Evolutionary conservation across 768 basidiomycete species (phyloP).

Genomic region (Hericium erinaceus): DNA sequence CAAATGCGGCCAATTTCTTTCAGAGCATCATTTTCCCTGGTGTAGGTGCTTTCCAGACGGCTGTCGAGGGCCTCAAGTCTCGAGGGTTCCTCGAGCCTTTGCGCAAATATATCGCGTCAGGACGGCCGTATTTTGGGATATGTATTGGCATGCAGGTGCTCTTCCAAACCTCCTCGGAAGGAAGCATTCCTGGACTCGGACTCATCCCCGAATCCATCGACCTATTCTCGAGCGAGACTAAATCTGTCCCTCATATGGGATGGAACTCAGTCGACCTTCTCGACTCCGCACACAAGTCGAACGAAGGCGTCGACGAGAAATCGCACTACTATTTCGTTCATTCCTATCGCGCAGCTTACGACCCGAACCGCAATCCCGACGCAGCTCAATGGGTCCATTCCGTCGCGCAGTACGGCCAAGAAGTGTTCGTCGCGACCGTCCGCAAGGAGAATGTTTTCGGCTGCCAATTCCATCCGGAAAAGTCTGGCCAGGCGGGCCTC

Average conservation of each 20-base stretch:
- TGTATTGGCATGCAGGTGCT: constrained; percentile 99
- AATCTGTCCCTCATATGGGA: constrained; percentile 95
- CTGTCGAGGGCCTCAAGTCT: constrained; percentile 63
- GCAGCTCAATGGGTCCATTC: constrained; percentile 74
- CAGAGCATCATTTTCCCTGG: constrained; percentile 96
- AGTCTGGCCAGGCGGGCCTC: constrained; percentile 85
- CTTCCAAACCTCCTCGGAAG: constrained; percentile 79
- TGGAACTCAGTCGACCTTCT: constrained; percentile 78
- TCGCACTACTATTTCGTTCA: constrained; percentile 95
- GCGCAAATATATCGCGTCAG: constrained; percentile 72
- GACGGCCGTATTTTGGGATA: constrained; percentile 93
- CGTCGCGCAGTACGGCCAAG: constrained; percentile 89
- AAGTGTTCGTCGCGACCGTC: constrained; percentile 82
- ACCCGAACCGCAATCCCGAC: constrained; percentile 40
- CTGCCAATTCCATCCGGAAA: constrained; percentile 97
- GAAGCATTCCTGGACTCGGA: constrained; percentile 59
- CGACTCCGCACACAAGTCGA: constrained; percentile 30
- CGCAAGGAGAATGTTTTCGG: constrained; percentile 81
- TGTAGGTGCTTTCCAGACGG: constrained; percentile 88
- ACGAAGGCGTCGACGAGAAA: constrained; percentile 39
- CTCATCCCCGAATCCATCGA: constrained; percentile 78
- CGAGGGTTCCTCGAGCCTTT: constrained; percentile 77
- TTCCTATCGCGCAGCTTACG: constrained; percentile 81
- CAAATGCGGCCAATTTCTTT: constrained; percentile 1
- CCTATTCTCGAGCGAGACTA: constrained; percentile 59